These are phyloP conservation scores for Garcia nutans DNA, from an alignment of 345 rosid genomes.

Conservation along the genomic window DNA sequence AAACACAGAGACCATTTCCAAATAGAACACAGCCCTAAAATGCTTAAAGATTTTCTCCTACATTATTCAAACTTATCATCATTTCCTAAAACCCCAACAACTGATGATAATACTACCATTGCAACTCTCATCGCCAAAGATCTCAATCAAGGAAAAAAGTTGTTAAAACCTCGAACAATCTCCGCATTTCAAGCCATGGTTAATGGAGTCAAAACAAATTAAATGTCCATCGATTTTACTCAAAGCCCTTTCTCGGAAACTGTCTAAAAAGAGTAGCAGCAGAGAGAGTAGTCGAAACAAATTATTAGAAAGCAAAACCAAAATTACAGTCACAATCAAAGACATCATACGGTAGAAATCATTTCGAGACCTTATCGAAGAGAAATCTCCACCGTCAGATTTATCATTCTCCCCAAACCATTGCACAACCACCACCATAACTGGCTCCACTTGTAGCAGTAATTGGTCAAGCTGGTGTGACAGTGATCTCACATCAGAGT, in stretches of 20 bases:
- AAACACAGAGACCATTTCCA: conserved; percentile 1
- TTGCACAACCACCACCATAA: conserved; percentile 14
- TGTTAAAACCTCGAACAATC: conserved; percentile 40
- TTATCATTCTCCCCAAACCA: conserved; percentile 30
- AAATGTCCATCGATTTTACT: conserved; percentile 48
- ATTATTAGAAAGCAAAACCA: conserved; percentile 9
- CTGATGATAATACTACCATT: conserved; percentile 19
- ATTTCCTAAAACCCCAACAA: neutral
- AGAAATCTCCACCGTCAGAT: conserved; percentile 29
- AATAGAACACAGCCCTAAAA: conserved; percentile 33
- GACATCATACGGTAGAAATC: conserved; percentile 90
- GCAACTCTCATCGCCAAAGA: conserved; percentile 16
- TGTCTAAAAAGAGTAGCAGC: conserved; percentile 22
- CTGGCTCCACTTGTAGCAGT: conserved; percentile 15
- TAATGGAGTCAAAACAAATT: conserved; percentile 44
- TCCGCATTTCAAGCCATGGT: conserved; percentile 48
- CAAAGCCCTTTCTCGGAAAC: conserved; percentile 50
- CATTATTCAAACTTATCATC: conserved; percentile 52
- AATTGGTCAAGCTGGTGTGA: conserved; percentile 80
- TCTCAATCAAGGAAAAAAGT: conserved; percentile 15
- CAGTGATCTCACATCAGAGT: conserved; percentile 67
- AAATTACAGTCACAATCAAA: conserved; percentile 45
- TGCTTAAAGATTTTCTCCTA: conserved; percentile 83
- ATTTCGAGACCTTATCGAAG: conserved; percentile 57
- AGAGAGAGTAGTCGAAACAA: neutral